These are phyloP conservation scores for Apiotrichum veenhuisii DNA, from an alignment of 1,284 basidiomycete species.

Conservation along the genomic window DNA sequence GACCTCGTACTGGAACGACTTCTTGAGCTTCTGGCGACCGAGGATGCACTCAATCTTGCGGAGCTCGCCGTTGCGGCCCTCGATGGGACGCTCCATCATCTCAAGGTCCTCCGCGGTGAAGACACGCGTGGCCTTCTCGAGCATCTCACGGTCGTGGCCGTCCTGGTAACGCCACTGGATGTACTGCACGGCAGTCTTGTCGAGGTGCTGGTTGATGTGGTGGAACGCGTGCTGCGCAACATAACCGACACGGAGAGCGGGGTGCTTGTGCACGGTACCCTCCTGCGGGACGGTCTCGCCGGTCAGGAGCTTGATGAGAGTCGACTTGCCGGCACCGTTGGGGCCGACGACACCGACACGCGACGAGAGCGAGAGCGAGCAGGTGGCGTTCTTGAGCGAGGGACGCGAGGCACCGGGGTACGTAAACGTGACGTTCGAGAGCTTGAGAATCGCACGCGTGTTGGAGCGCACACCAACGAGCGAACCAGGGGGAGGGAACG, in stretches of 20 bases:
- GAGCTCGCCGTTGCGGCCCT: conserved; percentile 85
- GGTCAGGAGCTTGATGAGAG: conserved; percentile 71
- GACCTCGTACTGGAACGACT: conserved; percentile 90
- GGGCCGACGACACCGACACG: conserved; percentile 93
- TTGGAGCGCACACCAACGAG: conserved; percentile 97
- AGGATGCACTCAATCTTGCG: conserved; percentile 82
- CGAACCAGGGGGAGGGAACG: conserved; percentile 93
- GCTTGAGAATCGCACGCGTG: conserved; percentile 93
- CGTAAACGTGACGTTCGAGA: conserved; percentile 87
- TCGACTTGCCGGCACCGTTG: conserved; percentile 97
- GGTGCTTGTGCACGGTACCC: conserved; percentile 94
- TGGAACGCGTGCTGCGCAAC: conserved; percentile 98
- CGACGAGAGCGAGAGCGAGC: conserved; percentile 85
- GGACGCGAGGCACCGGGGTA: conserved; percentile 84
- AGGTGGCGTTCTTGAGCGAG: conserved; percentile 82
- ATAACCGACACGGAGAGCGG: conserved; percentile 90
- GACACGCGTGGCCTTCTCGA: conserved; percentile 88
- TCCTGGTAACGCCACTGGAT: conserved; percentile 99
- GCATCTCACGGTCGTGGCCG: conserved; percentile 91
- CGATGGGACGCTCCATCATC: conserved; percentile 80
- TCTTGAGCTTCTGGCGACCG: conserved; percentile 97
- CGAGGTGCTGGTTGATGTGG: conserved; percentile 88
- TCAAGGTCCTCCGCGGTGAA: conserved; percentile 83
- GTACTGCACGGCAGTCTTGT: conserved; percentile 92
- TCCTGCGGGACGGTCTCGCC: conserved; percentile 92